Percentiles rank a stretch among this genome's conserved stretches.
Conservation (phyloP, 345 rosid species). For the Populus simonii region DNA sequence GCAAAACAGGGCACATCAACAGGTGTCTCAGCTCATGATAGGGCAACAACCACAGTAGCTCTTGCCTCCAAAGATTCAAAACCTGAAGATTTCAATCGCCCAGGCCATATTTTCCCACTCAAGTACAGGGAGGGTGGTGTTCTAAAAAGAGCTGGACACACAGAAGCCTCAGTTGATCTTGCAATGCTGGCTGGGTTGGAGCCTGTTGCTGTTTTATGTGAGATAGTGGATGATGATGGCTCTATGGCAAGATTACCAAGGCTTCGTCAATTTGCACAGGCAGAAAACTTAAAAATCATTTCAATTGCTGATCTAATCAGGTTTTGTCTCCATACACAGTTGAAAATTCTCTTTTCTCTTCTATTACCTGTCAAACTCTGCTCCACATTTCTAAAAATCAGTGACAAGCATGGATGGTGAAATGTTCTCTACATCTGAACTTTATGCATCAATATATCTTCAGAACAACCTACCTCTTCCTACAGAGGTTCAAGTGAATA, state of each 20-base stretch:
- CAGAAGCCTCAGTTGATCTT: conserved; percentile 33
- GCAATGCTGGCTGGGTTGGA: conserved; percentile 29
- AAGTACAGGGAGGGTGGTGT: conserved; percentile 35
- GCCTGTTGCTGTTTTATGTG: conserved; percentile 34
- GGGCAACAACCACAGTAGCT: conserved; percentile 26
- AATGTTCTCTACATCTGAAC: background rate
- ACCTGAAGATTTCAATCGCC: conserved; percentile 33
- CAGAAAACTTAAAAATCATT: conserved; percentile 27
- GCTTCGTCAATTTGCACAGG: conserved; percentile 27
- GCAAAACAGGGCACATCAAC: conserved; percentile 33
- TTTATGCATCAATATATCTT: background rate
- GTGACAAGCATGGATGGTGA: background rate
- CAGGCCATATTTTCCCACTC: conserved; percentile 34
- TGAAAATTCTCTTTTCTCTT: background rate
- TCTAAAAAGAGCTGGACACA: conserved; percentile 35
- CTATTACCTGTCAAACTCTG: background rate
- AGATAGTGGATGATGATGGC: conserved; percentile 36
- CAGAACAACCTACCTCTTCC: background rate
- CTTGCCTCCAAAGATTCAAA: conserved; percentile 28
- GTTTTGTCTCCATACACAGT: conserved; percentile 3
- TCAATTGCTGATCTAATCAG: conserved; percentile 32
- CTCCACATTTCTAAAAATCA: background rate
- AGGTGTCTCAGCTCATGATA: conserved; percentile 33
- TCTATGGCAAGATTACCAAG: conserved; percentile 36
- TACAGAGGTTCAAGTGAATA: background rate